phyloP scores from a whole-genome alignment of 129 eudicot species.

The Arctium minus region DNA sequence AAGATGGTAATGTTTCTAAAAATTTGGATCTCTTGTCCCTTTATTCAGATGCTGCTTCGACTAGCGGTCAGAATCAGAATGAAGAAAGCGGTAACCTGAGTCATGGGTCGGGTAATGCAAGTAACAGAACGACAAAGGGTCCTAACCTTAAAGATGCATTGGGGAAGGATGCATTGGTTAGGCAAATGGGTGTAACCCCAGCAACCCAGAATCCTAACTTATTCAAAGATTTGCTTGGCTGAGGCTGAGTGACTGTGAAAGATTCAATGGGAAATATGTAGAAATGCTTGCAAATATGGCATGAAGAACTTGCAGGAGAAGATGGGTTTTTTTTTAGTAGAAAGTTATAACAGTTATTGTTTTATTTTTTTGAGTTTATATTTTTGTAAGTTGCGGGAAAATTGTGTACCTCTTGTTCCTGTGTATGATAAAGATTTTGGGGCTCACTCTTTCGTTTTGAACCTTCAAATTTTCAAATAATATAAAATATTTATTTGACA shows the following conservation, averaged over 20 bases:
- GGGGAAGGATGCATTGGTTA: slow-evolving; percentile 80
- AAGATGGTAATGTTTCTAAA: slow-evolving; percentile 35
- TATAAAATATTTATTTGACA: neutral
- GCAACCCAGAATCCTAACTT: slow-evolving; percentile 80
- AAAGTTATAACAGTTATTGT: neutral
- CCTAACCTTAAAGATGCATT: slow-evolving; percentile 70
- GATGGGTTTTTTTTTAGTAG: neutral
- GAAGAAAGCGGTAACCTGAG: neutral
- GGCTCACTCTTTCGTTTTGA: neutral
- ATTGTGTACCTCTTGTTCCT: slow-evolving; percentile 2
- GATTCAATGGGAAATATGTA: neutral
- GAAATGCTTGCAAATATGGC: neutral
- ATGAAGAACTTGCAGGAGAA: neutral
- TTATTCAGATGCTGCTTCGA: slow-evolving; percentile 45
- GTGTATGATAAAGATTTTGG: slow-evolving; percentile 3
- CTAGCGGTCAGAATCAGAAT: slow-evolving; percentile 28
- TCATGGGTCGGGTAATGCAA: slow-evolving; percentile 27
- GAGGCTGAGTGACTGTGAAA: neutral
- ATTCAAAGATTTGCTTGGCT: slow-evolving; percentile 89
- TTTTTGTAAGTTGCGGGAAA: slow-evolving; percentile 11
- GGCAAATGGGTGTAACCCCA: slow-evolving; percentile 93
- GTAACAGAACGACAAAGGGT: slow-evolving; percentile 59
- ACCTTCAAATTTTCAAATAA: neutral
- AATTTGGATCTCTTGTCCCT: slow-evolving; percentile 61
- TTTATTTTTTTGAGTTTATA: neutral